Conservation (phyloP, 1,284 basidiomycete genomes). For the Ustilago nuda region DNA sequence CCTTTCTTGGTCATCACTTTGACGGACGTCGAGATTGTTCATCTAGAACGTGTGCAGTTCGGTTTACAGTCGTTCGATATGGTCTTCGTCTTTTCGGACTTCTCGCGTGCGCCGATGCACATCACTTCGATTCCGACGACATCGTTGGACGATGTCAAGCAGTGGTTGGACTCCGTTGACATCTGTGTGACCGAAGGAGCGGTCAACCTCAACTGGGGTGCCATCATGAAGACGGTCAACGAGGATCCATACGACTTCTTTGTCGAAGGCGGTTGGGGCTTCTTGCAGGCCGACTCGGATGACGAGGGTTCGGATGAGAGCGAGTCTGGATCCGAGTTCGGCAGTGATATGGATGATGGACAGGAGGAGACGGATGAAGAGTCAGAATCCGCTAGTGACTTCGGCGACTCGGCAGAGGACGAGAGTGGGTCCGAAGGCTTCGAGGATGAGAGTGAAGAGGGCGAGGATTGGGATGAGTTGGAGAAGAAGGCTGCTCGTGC, state of each 20-base stretch:
- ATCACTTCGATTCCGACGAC: slow-evolving; percentile 64
- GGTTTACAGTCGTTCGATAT: slow-evolving; percentile 97
- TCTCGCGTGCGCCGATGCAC: slow-evolving; percentile 85
- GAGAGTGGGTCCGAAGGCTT: slow-evolving; percentile 75
- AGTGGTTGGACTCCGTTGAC: slow-evolving; percentile 92
- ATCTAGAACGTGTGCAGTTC: slow-evolving; percentile 96
- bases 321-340: slow-evolving; percentile 66
- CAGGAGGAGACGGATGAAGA: slow-evolving; percentile 65
- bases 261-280: slow-evolving; percentile 93
- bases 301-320: slow-evolving; percentile 44
- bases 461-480: slow-evolving; percentile 94
- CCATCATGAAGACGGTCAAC: slow-evolving; percentile 76
- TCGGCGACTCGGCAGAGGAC: slow-evolving; percentile 65
- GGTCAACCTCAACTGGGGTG: slow-evolving; percentile 97
- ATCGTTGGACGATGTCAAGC: slow-evolving; percentile 66
- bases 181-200: slow-evolving; percentile 95
- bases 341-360: slow-evolving; percentile 67
- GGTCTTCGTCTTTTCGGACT: slow-evolving; percentile 95
- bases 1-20: slow-evolving; percentile 97
- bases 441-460: slow-evolving; percentile 73
- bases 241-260: slow-evolving; percentile 90
- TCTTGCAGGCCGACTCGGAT: slow-evolving; percentile 73
- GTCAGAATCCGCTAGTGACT: slow-evolving; percentile 64
- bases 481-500: slow-evolving; percentile 77
- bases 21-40: slow-evolving; percentile 93